Evolutionary conservation across 805 yeast species (phyloP).

Genomic region (Metschnikowia amazonensis): DNA sequence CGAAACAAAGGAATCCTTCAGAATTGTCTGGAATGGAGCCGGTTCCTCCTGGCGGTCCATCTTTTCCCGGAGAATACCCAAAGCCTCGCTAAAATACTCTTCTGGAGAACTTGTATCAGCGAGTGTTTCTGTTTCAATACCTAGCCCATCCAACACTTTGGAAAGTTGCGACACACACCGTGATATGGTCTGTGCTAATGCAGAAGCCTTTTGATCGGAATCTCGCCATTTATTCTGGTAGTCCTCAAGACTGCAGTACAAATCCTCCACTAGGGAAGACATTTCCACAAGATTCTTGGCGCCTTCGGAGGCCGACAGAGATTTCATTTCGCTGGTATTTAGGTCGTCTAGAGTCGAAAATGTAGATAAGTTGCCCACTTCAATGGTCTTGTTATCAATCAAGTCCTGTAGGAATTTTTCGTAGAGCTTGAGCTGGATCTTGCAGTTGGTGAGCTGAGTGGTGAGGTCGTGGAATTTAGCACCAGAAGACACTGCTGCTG

Average conservation of each 20-base stretch:
- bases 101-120: slow-evolving; percentile 3
- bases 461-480: slow-evolving; percentile 17
- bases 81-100: slow-evolving; percentile 3
- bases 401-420: slow-evolving; percentile 38
- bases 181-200: slow-evolving; percentile 6
- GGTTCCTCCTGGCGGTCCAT: not conserved
- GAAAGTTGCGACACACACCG: slow-evolving; percentile 20
- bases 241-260: slow-evolving; percentile 33
- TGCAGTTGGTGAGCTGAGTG: slow-evolving; percentile 31
- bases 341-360: slow-evolving; percentile 14
- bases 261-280: slow-evolving; percentile 34
- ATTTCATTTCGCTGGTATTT: slow-evolving; percentile 14
- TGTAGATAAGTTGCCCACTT: slow-evolving; percentile 20
- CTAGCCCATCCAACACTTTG: slow-evolving; percentile 15
- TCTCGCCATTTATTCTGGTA: slow-evolving; percentile 31
- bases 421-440: slow-evolving; percentile 37
- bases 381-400: slow-evolving; percentile 21
- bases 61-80: slow-evolving; percentile 3
- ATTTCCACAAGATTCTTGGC: slow-evolving; percentile 33
- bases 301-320: slow-evolving; percentile 1
- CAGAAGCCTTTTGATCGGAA: slow-evolving; percentile 14
- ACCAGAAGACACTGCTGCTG: slow-evolving; percentile 8
- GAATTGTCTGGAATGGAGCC: not conserved
- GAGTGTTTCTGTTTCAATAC: slow-evolving; percentile 3
- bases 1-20: not conserved